Percentiles rank a stretch among this genome's conserved stretches.
Evolutionary conservation across 768 basidiomycete genomes (phyloP).

Genomic region (Leccinum arenicola): DNA sequence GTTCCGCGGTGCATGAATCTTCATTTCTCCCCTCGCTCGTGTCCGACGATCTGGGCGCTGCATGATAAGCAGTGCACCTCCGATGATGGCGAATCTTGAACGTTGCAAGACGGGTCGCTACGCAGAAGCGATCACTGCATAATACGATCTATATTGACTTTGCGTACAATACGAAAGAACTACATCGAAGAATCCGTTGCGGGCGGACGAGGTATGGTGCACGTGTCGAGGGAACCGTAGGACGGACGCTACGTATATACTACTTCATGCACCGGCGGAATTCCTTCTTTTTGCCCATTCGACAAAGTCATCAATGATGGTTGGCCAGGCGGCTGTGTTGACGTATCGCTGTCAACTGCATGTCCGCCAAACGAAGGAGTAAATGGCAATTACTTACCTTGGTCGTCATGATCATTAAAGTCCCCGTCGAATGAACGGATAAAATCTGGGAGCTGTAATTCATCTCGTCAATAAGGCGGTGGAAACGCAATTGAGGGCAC

Average conservation of each 20-base stretch:
- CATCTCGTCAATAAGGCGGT: conserved; percentile 6
- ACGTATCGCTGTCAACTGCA: conserved; percentile 5
- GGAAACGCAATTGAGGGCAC: conserved; percentile 18
- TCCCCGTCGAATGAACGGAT: conserved; percentile 69
- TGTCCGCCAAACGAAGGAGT: background rate
- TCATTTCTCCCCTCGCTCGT: conserved; percentile 33
- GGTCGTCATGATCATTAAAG: conserved; percentile 71
- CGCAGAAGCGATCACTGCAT: background rate
- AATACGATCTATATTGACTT: conserved; percentile 2
- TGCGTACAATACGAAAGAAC: conserved; percentile 1
- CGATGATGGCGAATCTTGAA: conserved; percentile 10
- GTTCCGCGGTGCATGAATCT: conserved; percentile 22
- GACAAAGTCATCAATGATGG: conserved; percentile 83
- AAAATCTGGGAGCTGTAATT: conserved; percentile 71
- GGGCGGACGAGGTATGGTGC: conserved; percentile 9
- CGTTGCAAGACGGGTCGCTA: background rate
- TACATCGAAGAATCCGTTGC: background rate
- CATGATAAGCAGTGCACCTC: conserved; percentile 5
- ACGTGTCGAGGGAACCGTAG: background rate
- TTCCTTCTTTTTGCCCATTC: conserved; percentile 51
- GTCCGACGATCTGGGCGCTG: conserved; percentile 7
- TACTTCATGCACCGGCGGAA: conserved; percentile 1
- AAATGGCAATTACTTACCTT: conserved; percentile 57
- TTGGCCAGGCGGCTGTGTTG: conserved; percentile 76
- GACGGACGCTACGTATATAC: background rate